These are phyloP conservation scores for Mucor racemosus DNA, from an alignment of 371 early-diverging fungal genomes.

Conservation along the genomic window DNA sequence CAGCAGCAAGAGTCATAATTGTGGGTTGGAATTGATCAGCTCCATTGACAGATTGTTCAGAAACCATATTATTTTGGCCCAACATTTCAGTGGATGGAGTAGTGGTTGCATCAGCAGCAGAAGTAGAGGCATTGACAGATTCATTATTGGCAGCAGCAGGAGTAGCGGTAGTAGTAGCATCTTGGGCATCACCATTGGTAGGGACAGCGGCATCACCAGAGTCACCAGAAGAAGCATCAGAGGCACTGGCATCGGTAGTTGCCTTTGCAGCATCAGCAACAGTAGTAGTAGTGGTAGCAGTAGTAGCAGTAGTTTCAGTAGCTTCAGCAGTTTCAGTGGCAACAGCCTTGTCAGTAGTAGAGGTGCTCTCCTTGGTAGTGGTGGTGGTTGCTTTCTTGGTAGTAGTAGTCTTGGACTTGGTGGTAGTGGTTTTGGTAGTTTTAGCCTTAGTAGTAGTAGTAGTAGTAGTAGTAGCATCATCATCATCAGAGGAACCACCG, in stretches of 20 bases:
- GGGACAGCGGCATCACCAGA: background rate
- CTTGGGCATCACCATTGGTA: background rate
- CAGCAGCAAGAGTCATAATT: constrained; percentile 3
- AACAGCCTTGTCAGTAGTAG: background rate
- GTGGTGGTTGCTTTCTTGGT: background rate
- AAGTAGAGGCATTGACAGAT: background rate
- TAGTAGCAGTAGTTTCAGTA: background rate
- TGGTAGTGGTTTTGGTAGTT: background rate
- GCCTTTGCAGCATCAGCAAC: background rate
- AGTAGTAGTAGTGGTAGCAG: background rate
- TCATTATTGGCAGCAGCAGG: background rate
- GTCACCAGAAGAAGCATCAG: background rate
- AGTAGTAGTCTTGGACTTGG: constrained; percentile 1
- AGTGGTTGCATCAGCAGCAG: background rate
- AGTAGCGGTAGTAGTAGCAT: background rate
- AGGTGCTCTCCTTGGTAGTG: background rate
- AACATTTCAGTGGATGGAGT: background rate
- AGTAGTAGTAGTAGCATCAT: background rate
- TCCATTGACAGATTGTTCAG: constrained; percentile 8
- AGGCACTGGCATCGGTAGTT: background rate
- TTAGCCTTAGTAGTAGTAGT: background rate
- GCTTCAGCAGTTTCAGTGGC: background rate
- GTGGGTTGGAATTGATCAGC: constrained; percentile 4
- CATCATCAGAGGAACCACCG: background rate
- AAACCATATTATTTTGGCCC: constrained; percentile 2